phyloP scores from a whole-genome alignment of 306 rosid genomes.

The Pterocarpus santalinus region DNA sequence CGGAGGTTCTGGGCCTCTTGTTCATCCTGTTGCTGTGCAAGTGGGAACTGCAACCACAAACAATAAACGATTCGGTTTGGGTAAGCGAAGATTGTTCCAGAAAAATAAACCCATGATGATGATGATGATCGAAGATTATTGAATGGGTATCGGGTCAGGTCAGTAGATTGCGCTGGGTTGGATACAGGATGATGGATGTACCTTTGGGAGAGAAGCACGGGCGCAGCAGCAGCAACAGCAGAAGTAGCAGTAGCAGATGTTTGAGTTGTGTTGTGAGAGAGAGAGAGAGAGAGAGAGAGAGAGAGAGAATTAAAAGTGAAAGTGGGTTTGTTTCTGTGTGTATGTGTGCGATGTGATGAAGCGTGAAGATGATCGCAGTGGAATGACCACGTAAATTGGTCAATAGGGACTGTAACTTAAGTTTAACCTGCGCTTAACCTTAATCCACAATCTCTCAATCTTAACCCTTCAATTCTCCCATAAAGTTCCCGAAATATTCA shows the following conservation, averaged over 20 bases:
- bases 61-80: not conserved
- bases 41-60: not conserved
- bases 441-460: no score
- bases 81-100: not conserved
- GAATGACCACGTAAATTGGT: not conserved
- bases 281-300: not conserved
- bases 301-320: not conserved
- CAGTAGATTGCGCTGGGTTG: not conserved
- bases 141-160: not conserved
- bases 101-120: not conserved
- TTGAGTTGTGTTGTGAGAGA: not conserved
- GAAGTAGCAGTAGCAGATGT: not conserved
- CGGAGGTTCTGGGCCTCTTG: constrained; percentile 55
- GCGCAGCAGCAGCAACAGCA: not conserved
- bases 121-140: not conserved
- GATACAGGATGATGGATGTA: not conserved
- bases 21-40: constrained; percentile 60
- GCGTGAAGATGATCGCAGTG: not conserved
- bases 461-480: not conserved
- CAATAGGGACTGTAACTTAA: no score
- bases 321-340: not conserved
- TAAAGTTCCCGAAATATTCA: not conserved
- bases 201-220: not conserved
- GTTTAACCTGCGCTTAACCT: no score
- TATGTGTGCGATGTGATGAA: no score